A percentile compares a stretch with the other conserved stretches of the same genome.
phyloP scores from a whole-genome alignment of 805 yeast genomes.

The Dipodascus albidus region DNA sequence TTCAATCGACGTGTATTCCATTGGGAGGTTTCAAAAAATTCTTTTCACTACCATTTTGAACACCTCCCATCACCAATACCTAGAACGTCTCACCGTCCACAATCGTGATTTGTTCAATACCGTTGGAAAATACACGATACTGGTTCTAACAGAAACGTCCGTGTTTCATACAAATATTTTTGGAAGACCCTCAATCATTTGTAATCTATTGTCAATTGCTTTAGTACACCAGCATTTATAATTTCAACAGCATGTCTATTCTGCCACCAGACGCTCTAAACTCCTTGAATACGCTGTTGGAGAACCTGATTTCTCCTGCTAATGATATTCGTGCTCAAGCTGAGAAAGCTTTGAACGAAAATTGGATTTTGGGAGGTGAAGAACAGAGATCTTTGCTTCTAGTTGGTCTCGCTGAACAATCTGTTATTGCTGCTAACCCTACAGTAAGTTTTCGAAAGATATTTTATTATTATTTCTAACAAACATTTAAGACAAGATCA shows the following conservation, averaged over 20 bases:
- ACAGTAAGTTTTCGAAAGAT: conserved; percentile 24
- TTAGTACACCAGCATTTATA: background rate
- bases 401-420: conserved; percentile 70
- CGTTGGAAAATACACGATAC: no score
- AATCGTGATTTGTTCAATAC: no score
- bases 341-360: conserved; percentile 56
- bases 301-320: conserved; percentile 68
- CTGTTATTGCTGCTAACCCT: conserved; percentile 47
- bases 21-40: conserved; percentile 1
- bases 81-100: background rate
- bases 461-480: background rate
- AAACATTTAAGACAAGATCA: conserved; percentile 29
- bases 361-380: conserved; percentile 49
- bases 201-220: background rate
- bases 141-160: no score
- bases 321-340: conserved; percentile 67
- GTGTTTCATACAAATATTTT: no score
- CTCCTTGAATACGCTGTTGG: conserved; percentile 44
- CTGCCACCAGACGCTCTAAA: conserved; percentile 51
- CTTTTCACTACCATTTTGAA: background rate
- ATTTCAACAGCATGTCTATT: conserved; percentile 24
- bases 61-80: background rate
- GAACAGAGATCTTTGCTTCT: conserved; percentile 61
- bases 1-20: background rate
- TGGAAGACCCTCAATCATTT: background rate